Base-by-base conservation (phyloP, 2,329 filamentous ascomycete genomes). In the Alternaria ventricosa region DNA sequence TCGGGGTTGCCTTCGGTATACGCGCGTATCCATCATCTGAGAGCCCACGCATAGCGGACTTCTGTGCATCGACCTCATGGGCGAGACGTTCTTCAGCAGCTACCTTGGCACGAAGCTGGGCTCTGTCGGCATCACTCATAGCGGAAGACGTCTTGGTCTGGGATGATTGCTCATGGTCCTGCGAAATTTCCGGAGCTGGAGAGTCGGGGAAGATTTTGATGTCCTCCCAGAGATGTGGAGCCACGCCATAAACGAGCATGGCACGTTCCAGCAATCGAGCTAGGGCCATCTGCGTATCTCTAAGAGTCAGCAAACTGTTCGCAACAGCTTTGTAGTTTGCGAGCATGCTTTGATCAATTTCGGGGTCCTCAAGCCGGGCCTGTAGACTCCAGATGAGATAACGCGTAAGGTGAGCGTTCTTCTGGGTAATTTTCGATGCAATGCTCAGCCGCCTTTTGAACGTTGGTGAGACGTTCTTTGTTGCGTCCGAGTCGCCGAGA, bases 221-320 rank as follows among this genome's bases (percentile, higher is more conserved):
- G 30, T 65, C 64, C 28, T 70, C 66, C 20, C 60, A 55, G 12
- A 60, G 53, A 9, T 65, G 61, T 23, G 69, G 60, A 3, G 54
- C 57, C n/a, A 75, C 67, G 8, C 71, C 63, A 36, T 73, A 72
- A 2, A 63, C 51, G 22, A 71, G 65, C 60, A 77, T 68, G 18
- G 70, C 66, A 28, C 69, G 67, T 25, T 72, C 71, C 10, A 78
- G 57, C 27, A 78, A 46, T 45, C 68, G 67, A 13, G 64, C 41
- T 12, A 79, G 55, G 30, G 74, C 74, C 56, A 74, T 64, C 49
- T 78, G 74, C 18, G 75, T 77, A 33, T 79, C 75, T 47, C 73
- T 63, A 11, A 79, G 51, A 6, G 73, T 70, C 5, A 75, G 63
- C 6, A 79, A 55, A 25, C 65, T 72, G 30, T 76, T 69, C 12